Base-by-base conservation (phyloP, 257 asterid genomes). In the Petrea volubilis region DNA sequence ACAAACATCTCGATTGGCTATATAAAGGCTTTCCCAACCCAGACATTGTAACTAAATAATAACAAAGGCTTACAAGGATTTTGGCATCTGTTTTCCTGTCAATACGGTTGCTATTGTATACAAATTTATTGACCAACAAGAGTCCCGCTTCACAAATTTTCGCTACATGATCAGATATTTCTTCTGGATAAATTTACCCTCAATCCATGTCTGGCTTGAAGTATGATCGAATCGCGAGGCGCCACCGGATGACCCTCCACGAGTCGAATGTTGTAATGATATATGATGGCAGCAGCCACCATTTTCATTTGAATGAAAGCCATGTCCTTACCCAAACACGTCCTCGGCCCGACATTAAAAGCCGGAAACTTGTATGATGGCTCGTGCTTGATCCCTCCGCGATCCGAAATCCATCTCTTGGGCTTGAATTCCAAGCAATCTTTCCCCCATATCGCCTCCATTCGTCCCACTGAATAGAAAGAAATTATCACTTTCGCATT, bases 371-470 rank as follows among this genome's bases (percentile, higher is more conserved):
- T 77, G 70, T 70, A 80, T 0, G 87, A 74, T 0, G 87, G 83
- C 58, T 61, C 87, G 27, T 79, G 82, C 49, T 40, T 80, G 4
- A 77, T 33, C 41, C 59, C 49, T 0, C 83, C 83, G 0, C 20
- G 13, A 0, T 25, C 2, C 0, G 79, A 12, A 3, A 80, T 63
- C 87, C 87, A 83, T 29, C 83, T 79, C 72, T 80, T 83, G 1
- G 85, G 87, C 75, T 60, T 80, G 72, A 83, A 83, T 5, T 83
- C 79, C 4, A 80, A 15, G 78, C 83, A 79, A 34, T 82, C 83
- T 11, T 82, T 77, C 21, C 87, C 87, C 87, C 87, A 79, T 15
- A 79, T 60, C 0, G 27, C 18, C 82, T 76, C 87, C 87, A 79
- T 79, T 43, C 87, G 73, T 25, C 87, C 87, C 43, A 50, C 64